Conservation (phyloP, 768 basidiomycete species). For the Mycena alexandri region DNA sequence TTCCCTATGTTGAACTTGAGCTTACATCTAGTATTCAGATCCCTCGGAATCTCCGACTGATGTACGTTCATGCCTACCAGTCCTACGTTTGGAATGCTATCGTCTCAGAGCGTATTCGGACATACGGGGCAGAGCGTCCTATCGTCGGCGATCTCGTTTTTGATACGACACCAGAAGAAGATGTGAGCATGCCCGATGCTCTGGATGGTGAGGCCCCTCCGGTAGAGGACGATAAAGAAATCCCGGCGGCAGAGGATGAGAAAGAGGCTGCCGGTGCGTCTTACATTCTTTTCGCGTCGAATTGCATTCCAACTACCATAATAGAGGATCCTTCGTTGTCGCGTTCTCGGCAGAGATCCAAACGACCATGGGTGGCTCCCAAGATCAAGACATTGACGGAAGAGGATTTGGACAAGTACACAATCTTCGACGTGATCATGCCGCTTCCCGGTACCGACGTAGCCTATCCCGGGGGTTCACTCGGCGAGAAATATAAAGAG, state of each 20-base stretch:
- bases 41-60: conserved; percentile 92
- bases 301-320: conserved; percentile 20
- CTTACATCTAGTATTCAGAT: conserved; percentile 67
- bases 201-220: conserved; percentile 51
- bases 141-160: conserved; percentile 94
- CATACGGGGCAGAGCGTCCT: conserved; percentile 78
- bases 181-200: conserved; percentile 47
- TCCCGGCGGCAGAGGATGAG: conserved; percentile 35
- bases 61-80: conserved; percentile 99
- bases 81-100: conserved; percentile 99
- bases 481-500: conserved; percentile 89
- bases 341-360: conserved; percentile 50
- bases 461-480: conserved; percentile 86
- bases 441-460: conserved; percentile 97
- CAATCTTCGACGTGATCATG: conserved; percentile 96
- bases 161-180: conserved; percentile 57
- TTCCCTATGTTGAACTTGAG: background rate
- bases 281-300: background rate
- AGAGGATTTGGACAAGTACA: conserved; percentile 83
- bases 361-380: conserved; percentile 73
- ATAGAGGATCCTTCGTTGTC: conserved; percentile 42
- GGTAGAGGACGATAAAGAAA: conserved; percentile 51
- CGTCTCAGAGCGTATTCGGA: conserved; percentile 91
- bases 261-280: conserved; percentile 33
- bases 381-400: conserved; percentile 83